A percentile compares a stretch with the other conserved stretches of the same genome.
Evolutionary conservation across 2,329 filamentous ascomycete species (phyloP).

Genomic region (Elsinoe necatrix): DNA sequence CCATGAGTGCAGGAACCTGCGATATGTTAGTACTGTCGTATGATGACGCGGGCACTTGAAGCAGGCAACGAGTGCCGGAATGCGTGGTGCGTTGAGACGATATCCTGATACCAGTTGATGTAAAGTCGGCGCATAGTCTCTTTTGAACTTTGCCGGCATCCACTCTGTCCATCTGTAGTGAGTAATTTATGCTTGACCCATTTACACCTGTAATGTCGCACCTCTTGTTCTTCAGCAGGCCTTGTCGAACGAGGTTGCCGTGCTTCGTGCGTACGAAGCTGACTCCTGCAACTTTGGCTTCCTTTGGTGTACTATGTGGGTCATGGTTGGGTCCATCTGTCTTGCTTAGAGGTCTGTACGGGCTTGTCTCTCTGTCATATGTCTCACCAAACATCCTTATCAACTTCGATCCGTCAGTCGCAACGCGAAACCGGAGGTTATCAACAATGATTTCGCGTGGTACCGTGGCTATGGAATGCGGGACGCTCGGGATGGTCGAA

Average conservation of each 20-base stretch:
- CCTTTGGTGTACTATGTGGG: constrained; percentile 58
- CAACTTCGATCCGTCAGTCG: constrained; percentile 74
- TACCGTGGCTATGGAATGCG: not conserved
- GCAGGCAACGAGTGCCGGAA: not conserved
- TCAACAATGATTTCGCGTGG: constrained; percentile 58
- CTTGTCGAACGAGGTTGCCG: constrained; percentile 69
- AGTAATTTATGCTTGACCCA: constrained; percentile 6
- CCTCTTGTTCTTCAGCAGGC: constrained; percentile 67
- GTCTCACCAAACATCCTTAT: constrained; percentile 61
- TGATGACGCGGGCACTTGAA: not conserved
- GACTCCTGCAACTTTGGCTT: constrained; percentile 63
- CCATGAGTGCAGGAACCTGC: constrained; percentile 80
- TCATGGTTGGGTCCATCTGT: constrained; percentile 22
- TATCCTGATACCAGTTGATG: constrained; percentile 44
- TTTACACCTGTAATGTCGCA: constrained; percentile 37
- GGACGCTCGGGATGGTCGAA: constrained; percentile 19
- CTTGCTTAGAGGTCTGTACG: constrained; percentile 17
- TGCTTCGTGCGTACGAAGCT: constrained; percentile 78
- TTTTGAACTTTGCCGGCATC: constrained; percentile 54
- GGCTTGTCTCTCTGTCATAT: not conserved
- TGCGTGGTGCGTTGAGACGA: constrained; percentile 14
- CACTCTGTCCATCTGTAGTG: constrained; percentile 18
- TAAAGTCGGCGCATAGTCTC: constrained; percentile 57
- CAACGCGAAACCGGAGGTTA: constrained; percentile 64
- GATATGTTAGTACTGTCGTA: not conserved